A percentile compares a stretch with the other conserved stretches of the same genome.
These are phyloP conservation scores for Starmerella floricola DNA, from an alignment of 805 yeast genomes.

Conservation along the genomic window DNA sequence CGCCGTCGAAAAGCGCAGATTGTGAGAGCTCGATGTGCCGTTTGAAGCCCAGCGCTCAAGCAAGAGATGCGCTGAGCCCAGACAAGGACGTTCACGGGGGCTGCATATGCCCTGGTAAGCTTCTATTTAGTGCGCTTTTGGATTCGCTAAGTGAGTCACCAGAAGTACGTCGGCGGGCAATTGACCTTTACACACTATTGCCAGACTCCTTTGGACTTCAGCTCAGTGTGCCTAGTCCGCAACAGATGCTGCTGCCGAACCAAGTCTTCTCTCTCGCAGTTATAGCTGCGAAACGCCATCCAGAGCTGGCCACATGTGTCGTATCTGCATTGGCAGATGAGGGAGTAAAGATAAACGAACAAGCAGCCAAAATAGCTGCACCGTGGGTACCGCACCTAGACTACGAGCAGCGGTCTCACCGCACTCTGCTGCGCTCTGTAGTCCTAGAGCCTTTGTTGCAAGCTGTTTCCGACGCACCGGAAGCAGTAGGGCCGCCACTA, in stretches of 20 bases:
- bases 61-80: neutral
- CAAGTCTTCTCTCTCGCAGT: conserved; percentile 5
- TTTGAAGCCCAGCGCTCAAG: neutral
- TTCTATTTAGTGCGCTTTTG: conserved; percentile 8
- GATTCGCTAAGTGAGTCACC: conserved; percentile 1
- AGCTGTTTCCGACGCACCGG: neutral
- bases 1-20: no score
- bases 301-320: conserved; percentile 9
- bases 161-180: conserved; percentile 5
- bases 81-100: no score
- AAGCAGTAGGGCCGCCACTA: neutral
- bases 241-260: conserved; percentile 1
- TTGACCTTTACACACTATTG: conserved; percentile 9
- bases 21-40: neutral
- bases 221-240: conserved; percentile 5
- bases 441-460: conserved; percentile 5
- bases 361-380: conserved; percentile 7
- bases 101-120: conserved; percentile 6
- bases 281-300: conserved; percentile 7
- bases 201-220: conserved; percentile 8
- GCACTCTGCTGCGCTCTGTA: neutral
- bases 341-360: conserved; percentile 1
- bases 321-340: neutral
- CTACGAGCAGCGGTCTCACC: neutral
- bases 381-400: conserved; percentile 9